Percentiles rank a stretch among this genome's conserved stretches.
Conservation (phyloP, 2,329 filamentous ascomycete species). For the Botrytis fragariae region DNA sequence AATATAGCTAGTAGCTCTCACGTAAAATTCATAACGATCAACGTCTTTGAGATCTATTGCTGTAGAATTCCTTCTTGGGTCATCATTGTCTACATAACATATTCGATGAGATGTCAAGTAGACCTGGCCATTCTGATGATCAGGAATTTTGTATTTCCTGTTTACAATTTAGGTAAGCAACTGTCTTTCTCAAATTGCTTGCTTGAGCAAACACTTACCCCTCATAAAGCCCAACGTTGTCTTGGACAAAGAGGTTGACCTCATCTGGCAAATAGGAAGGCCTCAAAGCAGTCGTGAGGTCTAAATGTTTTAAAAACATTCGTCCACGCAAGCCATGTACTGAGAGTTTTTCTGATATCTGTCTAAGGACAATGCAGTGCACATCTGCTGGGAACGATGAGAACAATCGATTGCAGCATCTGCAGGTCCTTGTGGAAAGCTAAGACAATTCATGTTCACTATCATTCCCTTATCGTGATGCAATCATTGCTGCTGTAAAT, state of each 20-base stretch:
- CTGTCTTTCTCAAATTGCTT: neutral
- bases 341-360: slow-evolving; percentile 12
- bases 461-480: slow-evolving; percentile 6
- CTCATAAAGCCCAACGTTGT: slow-evolving; percentile 96
- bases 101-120: slow-evolving; percentile 94
- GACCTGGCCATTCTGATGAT: slow-evolving; percentile 92
- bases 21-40: slow-evolving; percentile 86
- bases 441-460: neutral
- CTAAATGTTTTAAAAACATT: slow-evolving; percentile 96
- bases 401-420: neutral
- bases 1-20: slow-evolving; percentile 41
- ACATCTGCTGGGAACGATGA: slow-evolving; percentile 8
- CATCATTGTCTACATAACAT: slow-evolving; percentile 88
- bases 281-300: slow-evolving; percentile 93
- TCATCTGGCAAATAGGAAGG: slow-evolving; percentile 91
- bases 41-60: slow-evolving; percentile 87
- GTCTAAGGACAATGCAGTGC: neutral
- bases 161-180: neutral
- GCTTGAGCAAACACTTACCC: slow-evolving; percentile 60
- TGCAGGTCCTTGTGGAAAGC: neutral
- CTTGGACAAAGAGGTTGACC: slow-evolving; percentile 91
- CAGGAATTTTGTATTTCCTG: slow-evolving; percentile 91
- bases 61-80: slow-evolving; percentile 80
- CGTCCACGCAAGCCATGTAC: slow-evolving; percentile 57
- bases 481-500: neutral